Evolutionary conservation across 1,139 yeast genomes (phyloP), one percentile per base, ranked within the genome.

Genomic region (Sugiyamaella novakii): DNA sequence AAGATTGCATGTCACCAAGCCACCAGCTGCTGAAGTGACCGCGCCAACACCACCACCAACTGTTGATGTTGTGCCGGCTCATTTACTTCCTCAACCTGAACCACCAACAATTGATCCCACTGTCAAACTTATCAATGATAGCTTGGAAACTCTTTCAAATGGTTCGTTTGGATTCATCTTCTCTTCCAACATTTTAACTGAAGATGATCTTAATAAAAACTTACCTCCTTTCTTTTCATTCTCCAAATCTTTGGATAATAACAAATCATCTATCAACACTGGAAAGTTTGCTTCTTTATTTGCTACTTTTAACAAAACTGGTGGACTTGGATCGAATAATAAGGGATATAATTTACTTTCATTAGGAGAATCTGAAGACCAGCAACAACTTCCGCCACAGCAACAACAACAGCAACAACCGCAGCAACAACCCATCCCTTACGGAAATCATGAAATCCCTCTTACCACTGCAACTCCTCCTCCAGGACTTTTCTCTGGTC

Each of bases 191-290:
- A 52, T 69, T 24, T 53, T 74, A 18, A 65, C 66, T 31, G 69
- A 69, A 6, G 68, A 63, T 14, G 69, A 66, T 2, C 31, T 59
- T 47, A 38, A 39, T 51, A 29, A 54, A 21, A 36, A 34, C 15
- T 66, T 68, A 50, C 79, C 79, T 8, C 67, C 77, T 6, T 62
- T 75, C 50, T 77, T 77, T 59, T 65, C 79, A 1, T 73, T 71
- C 64, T 65, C 65, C 11, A 62, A 63, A 21, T 63, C 65, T 28
- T 57, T 64, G 5, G 61, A 62, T 35, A 59, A 57, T 3, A 28
- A 21, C 2, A 28, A 29, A 2, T 14, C 35, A 17, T 18, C 35
- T 19, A 36, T 43, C 27, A 35, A 34, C 19, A 15, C 43, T 8
- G 36, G 29, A 11, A 31, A 38, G 36, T 50, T 55, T 36, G 33